Conservation (phyloP, 2,329 filamentous ascomycete genomes). For the Epichloe glyceriae region DNA sequence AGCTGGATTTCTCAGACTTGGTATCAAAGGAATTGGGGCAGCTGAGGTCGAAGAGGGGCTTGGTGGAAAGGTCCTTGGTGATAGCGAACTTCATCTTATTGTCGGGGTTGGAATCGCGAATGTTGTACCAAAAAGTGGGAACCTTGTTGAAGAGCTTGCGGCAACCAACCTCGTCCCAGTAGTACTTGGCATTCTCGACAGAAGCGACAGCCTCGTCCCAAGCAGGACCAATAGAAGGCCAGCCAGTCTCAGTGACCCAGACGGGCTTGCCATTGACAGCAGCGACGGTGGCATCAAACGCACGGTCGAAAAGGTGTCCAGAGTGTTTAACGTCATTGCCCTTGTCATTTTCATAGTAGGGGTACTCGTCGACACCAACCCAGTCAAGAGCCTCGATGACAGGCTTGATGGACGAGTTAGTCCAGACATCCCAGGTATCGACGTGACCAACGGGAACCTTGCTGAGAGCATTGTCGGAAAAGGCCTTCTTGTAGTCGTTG, state of each 20-base stretch:
- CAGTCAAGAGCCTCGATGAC: constrained; percentile 53
- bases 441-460: constrained; percentile 49
- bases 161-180: constrained; percentile 52
- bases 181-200: constrained; percentile 46
- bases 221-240: constrained; percentile 42
- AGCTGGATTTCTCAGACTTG: constrained; percentile 10
- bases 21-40: constrained; percentile 34
- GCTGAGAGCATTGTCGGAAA: constrained; percentile 32
- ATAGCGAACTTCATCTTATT: constrained; percentile 47
- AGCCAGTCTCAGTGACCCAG: constrained; percentile 54
- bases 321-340: constrained; percentile 43
- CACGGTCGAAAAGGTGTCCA: constrained; percentile 39
- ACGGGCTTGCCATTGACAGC: constrained; percentile 40
- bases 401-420: constrained; percentile 42
- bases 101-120: constrained; percentile 47
- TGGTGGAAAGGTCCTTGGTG: constrained; percentile 38
- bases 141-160: constrained; percentile 39
- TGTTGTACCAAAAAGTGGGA: constrained; percentile 49
- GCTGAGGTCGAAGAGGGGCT: constrained; percentile 37
- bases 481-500: constrained; percentile 45
- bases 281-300: constrained; percentile 29
- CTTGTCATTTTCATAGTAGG: constrained; percentile 49
- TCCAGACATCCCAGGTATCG: constrained; percentile 55
- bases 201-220: constrained; percentile 43
- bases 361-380: constrained; percentile 52